Base-by-base conservation (phyloP, 306 rosid genomes). In the Macrotyloma uniflorum region DNA sequence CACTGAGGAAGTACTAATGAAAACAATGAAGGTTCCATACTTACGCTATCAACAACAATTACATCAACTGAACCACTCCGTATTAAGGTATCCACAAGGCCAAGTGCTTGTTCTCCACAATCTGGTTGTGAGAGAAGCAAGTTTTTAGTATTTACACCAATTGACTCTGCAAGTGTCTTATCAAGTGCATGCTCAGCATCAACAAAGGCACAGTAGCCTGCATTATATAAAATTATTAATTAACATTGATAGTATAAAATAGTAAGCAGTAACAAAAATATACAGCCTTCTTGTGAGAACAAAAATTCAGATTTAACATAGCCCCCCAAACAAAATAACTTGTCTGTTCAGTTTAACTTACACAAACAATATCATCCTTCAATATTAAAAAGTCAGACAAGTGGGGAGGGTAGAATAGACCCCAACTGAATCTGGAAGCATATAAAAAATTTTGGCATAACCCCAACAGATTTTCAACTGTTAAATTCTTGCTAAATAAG, bases 121-220 rank as follows among this genome's bases (percentile, higher is more conserved):
- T 95, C 98, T 59, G 97, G 98, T 78, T 92, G 98, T 3, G 98
- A 95, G 26, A 95, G 89, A 79, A 95, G 97, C 61, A 95, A 80
- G 80, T 89, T 88, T 80, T 88, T 67, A 5, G 93, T 88, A 72
- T 95, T 82, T 45, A 95, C 97, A 19, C 98, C 98, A 78, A 92
- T 92, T 54, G 93, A 83, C 78, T 86, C 89, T 28, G 97, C 98
- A 47, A 95, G 86, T 42, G 92, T 24, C 83, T 91, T 97, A 82
- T 95, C 96, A 70, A 95, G 95, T 77, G 98, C 98, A 86, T 92
- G 98, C 81, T 92, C 98, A 58, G 98, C 98, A 82, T 92, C 98
- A 74, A 95, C 85, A 70, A 95, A 95, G 57, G 87, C 96, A 79
- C 98, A 95, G 66, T 85, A 91, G 53, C 98, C 97, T 92, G 81